A percentile compares a stretch with the other conserved stretches of the same genome.
Conservation (phyloP, 2,329 filamentous ascomycete genomes). For the Plectosphaerella plurivora region DNA sequence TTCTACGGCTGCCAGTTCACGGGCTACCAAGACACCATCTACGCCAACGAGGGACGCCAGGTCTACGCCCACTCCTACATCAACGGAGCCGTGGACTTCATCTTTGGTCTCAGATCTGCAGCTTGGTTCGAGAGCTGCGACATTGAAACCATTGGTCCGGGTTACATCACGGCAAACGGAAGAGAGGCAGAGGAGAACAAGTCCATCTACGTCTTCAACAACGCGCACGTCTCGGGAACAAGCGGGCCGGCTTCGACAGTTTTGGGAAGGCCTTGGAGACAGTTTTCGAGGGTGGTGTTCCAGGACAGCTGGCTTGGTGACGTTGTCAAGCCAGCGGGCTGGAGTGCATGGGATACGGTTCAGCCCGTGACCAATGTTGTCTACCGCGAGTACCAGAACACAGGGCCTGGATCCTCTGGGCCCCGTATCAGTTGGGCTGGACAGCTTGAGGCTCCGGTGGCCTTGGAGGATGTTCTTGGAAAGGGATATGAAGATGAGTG, state of each 20-base stretch:
- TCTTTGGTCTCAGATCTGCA: constrained; percentile 50
- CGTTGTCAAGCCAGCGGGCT: constrained; percentile 47
- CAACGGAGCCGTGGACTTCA: constrained; percentile 53
- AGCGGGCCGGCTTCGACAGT: constrained; percentile 32
- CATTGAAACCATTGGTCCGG: constrained; percentile 39
- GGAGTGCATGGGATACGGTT: constrained; percentile 37
- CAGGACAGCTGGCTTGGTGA: constrained; percentile 39
- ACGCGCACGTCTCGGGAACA: constrained; percentile 31
- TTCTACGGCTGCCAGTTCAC: constrained; percentile 45
- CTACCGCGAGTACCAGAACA: constrained; percentile 50
- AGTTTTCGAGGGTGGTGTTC: constrained; percentile 44
- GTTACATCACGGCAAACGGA: constrained; percentile 43
- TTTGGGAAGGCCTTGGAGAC: constrained; percentile 49
- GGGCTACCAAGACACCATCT: constrained; percentile 55
- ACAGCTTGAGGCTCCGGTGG: neutral
- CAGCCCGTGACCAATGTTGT: constrained; percentile 39
- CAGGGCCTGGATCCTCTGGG: constrained; percentile 37
- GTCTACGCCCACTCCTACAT: constrained; percentile 50
- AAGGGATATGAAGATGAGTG: constrained; percentile 8
- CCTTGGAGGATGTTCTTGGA: constrained; percentile 1
- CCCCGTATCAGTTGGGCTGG: constrained; percentile 4
- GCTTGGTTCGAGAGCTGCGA: constrained; percentile 51
- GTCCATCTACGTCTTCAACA: constrained; percentile 41
- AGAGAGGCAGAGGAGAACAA: constrained; percentile 34
- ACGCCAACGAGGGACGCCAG: constrained; percentile 45